phyloP scores from a whole-genome alignment of 306 rosid genomes.

The Luffa aegyptiaca region DNA sequence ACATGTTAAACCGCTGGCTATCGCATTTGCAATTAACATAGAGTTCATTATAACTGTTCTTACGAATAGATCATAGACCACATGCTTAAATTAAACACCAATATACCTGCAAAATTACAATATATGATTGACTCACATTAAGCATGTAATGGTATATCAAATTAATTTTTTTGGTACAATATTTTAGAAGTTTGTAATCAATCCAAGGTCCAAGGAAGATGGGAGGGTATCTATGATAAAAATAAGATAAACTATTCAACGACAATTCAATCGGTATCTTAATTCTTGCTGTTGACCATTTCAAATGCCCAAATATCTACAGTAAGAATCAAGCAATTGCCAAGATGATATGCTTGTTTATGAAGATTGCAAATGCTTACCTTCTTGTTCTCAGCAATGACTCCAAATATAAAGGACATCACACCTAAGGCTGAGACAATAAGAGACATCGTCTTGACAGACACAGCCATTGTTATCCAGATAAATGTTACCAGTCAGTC shows the following conservation, averaged over 20 bases:
- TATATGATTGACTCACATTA: background rate
- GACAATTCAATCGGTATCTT: background rate
- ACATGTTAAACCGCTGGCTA: background rate
- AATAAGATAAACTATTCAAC: background rate
- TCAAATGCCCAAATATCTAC: background rate
- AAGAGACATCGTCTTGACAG: constrained; percentile 23
- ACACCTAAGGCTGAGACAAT: constrained; percentile 21
- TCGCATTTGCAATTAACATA: background rate
- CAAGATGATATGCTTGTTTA: background rate
- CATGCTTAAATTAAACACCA: background rate
- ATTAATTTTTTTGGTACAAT: background rate
- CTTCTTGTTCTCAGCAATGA: constrained; percentile 43
- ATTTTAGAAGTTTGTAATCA: background rate
- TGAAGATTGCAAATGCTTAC: constrained; percentile 5
- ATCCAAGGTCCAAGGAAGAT: background rate
- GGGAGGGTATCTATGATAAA: background rate
- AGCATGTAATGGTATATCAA: background rate
- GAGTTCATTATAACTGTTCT: background rate
- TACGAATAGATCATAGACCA: background rate
- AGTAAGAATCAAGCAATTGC: background rate
- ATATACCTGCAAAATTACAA: background rate
- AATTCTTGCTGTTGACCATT: background rate
- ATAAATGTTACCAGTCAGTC: background rate
- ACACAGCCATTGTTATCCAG: constrained; percentile 22
- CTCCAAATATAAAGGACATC: constrained; percentile 31